A percentile compares a stretch with the other conserved stretches of the same genome.
These are phyloP conservation scores for Phytopythium kandeliae DNA, from an alignment of 352 stramenopile genomes.

Conservation along the genomic window DNA sequence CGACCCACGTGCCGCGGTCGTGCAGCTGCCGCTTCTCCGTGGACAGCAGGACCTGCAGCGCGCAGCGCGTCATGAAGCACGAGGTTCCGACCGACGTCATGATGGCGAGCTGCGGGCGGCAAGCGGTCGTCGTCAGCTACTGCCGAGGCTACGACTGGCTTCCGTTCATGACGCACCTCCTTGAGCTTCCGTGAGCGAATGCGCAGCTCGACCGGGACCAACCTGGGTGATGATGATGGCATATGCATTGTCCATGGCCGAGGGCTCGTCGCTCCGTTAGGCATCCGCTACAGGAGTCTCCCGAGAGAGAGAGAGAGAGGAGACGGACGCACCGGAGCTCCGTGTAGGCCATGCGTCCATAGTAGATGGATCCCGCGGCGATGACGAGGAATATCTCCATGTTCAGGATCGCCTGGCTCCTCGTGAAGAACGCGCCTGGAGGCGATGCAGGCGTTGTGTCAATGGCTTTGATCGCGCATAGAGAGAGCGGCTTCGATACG, in stretches of 20 bases:
- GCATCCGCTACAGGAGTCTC: background rate
- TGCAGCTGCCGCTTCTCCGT: constrained; percentile 70
- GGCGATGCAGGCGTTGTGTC: too few relatives aligned
- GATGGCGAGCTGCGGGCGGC: constrained; percentile 27
- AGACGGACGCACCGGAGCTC: constrained; percentile 46
- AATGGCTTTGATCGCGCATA: background rate
- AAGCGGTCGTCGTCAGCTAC: background rate
- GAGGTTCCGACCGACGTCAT: constrained; percentile 83
- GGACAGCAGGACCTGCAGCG: constrained; percentile 63
- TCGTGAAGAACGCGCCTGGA: constrained; percentile 75
- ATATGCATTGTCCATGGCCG: too few relatives aligned
- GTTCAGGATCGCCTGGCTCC: constrained; percentile 72
- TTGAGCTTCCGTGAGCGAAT: constrained; percentile 82
- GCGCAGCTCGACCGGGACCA: constrained; percentile 71
- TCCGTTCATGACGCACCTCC: constrained; percentile 26
- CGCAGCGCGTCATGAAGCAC: constrained; percentile 73
- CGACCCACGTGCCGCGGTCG: constrained; percentile 68
- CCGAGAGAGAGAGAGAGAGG: too few relatives aligned
- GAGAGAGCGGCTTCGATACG: constrained; percentile 4
- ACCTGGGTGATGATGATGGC: too few relatives aligned
- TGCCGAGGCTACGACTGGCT: background rate
- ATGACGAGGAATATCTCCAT: constrained; percentile 79
- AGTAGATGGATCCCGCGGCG: constrained; percentile 71
- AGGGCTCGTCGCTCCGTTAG: too few relatives aligned
- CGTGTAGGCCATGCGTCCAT: constrained; percentile 72